Evolutionary conservation across 1,284 basidiomycete genomes (phyloP), one percentile per base, ranked within the genome.

Genomic region (Leccinum fallax): DNA sequence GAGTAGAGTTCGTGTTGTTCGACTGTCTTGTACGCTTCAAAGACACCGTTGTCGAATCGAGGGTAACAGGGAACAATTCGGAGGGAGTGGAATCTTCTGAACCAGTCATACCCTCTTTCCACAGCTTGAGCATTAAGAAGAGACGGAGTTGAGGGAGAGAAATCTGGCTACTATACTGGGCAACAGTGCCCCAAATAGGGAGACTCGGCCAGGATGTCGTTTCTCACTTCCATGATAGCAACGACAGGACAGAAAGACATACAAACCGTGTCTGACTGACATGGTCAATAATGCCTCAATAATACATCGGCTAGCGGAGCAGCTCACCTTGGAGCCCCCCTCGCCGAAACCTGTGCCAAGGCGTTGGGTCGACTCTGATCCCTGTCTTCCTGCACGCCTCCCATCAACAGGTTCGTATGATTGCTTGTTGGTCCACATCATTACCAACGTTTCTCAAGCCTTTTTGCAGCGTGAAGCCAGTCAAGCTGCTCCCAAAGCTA

Each of bases 381-480:
- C 83, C 59, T 89, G 87, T 74, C 79, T 92, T 49, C 85, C 85
- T 51, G 82, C 81, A 54, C 81, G 89, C n/a, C 79, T 92, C 48
- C 90, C 90, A 21, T 83, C 84, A 16, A 83, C 75, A 60, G 81
- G 90, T 88, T 67, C 60, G 81, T 79, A 56, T 52, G 16, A 58
- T 55, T 16, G 51, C 57, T 43, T 56, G 57, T 63, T 46, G 21
- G 28, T 52, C 30, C 19, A 63, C 59, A 61, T 58, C 60, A 66
- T 65, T 58, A 36, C 71, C 64, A 69, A 69, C 65, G 32, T 62
- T 62, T 69, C 68, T 69, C 56, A 76, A 90, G 89, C 83, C 58
- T 87, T 90, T 66, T 73, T 92, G 24, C 79, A 83, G 74, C 84
- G 89, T 55, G 90, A 92, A 76, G 90, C 88, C 28, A 79, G 82